Evolutionary conservation across 2,329 filamentous ascomycete genomes (phyloP).

Genomic region (Achaetomium macrosporum): DNA sequence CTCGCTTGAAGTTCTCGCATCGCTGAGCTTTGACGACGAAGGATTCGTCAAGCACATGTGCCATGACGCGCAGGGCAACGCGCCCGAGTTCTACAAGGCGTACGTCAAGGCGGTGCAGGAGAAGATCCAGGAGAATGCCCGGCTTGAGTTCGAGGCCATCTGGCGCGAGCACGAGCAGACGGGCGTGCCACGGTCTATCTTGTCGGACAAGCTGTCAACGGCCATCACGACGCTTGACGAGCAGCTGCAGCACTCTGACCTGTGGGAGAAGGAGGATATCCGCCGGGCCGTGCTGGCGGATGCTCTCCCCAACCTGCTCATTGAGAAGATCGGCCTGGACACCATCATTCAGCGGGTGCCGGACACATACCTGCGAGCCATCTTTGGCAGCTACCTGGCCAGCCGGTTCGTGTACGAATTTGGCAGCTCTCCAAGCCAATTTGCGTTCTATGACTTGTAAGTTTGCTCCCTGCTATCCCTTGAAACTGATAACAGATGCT

Average conservation of each 20-base stretch:
- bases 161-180: constrained; percentile 90
- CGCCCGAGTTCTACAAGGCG: constrained; percentile 83
- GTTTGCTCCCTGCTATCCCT: constrained; percentile 34
- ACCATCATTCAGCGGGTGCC: constrained; percentile 83
- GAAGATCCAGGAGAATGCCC: constrained; percentile 85
- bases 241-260: constrained; percentile 85
- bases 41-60: constrained; percentile 94
- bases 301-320: constrained; percentile 75
- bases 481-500: background rate
- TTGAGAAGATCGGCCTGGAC: constrained; percentile 86
- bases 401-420: constrained; percentile 96
- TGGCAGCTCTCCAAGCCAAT: constrained; percentile 86
- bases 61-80: constrained; percentile 62
- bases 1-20: constrained; percentile 90
- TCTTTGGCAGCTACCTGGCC: constrained; percentile 93
- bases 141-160: constrained; percentile 94
- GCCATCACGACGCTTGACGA: constrained; percentile 97
- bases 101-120: constrained; percentile 91
- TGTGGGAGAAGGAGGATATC: constrained; percentile 80
- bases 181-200: constrained; percentile 70
- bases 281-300: constrained; percentile 73
- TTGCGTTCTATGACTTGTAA: constrained; percentile 98
- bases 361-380: constrained; percentile 84
- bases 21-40: constrained; percentile 85
- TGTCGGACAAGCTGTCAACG: constrained; percentile 83